Evolutionary conservation across 176 grass and related monocot genomes (phyloP).

Genomic region (Carex littledalei): DNA sequence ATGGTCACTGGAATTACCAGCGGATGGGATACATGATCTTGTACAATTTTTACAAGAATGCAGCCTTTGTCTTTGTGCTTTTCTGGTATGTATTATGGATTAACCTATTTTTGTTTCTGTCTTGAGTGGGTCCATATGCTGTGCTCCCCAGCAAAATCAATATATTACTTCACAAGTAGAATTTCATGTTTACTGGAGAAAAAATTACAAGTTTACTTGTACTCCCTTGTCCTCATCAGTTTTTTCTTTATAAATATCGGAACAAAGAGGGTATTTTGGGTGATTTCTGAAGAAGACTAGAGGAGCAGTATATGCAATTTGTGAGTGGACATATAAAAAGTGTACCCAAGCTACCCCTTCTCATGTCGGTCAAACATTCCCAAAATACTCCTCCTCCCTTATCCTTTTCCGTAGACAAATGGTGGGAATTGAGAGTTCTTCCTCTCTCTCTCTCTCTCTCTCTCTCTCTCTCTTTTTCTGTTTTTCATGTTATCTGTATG

Average conservation of each 20-base stretch:
- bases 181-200: not conserved
- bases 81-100: conserved; percentile 61
- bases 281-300: not conserved
- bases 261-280: not conserved
- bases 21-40: conserved; percentile 89
- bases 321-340: not conserved
- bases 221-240: not conserved
- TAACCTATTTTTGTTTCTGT: not conserved
- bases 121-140: not conserved
- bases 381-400: not conserved
- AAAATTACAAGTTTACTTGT: not conserved
- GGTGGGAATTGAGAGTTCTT: not conserved
- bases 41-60: conserved; percentile 95
- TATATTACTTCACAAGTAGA: not conserved
- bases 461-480: not conserved
- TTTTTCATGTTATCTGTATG: not conserved
- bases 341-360: not conserved
- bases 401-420: not conserved
- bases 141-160: not conserved
- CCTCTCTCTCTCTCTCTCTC: not conserved
- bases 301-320: not conserved
- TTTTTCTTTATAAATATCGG: not conserved
- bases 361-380: not conserved
- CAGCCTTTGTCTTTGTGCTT: conserved; percentile 73
- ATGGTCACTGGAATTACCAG: conserved; percentile 96